Percentiles rank a stretch among this genome's conserved stretches.
These are phyloP conservation scores for Podospora pseudopauciseta DNA, from an alignment of 495 filamentous ascomycete genomes.

Conservation along the genomic window DNA sequence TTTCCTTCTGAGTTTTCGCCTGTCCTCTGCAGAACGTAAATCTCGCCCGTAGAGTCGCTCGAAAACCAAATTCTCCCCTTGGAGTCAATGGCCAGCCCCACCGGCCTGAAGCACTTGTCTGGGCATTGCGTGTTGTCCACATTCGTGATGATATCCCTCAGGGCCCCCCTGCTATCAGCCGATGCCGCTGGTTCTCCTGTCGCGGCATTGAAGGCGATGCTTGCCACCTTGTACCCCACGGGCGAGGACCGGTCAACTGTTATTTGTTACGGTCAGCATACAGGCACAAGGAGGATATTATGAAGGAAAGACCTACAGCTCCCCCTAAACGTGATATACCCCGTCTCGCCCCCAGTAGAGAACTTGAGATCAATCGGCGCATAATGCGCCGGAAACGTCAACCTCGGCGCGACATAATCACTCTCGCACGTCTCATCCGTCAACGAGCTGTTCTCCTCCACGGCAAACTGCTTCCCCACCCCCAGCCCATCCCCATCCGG, in stretches of 20 bases:
- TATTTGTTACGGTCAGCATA: background rate
- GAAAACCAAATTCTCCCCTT: slow-evolving; percentile 46
- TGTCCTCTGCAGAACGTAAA: slow-evolving; percentile 42
- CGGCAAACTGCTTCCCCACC: slow-evolving; percentile 50
- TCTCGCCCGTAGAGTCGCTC: slow-evolving; percentile 50
- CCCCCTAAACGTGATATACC: slow-evolving; percentile 54
- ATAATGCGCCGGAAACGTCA: slow-evolving; percentile 53
- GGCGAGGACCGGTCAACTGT: slow-evolving; percentile 43
- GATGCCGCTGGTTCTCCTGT: slow-evolving; percentile 40
- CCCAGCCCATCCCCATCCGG: slow-evolving; percentile 44
- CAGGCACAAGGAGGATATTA: background rate
- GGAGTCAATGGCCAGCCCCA: slow-evolving; percentile 45
- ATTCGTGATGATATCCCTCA: slow-evolving; percentile 48
- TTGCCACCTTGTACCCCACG: slow-evolving; percentile 49
- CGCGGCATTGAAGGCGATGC: slow-evolving; percentile 34
- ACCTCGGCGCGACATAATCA: slow-evolving; percentile 38
- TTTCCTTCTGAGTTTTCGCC: background rate
- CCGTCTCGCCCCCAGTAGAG: slow-evolving; percentile 31
- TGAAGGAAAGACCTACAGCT: slow-evolving; percentile 39
- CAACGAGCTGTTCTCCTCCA: slow-evolving; percentile 38
- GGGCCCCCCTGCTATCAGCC: slow-evolving; percentile 33
- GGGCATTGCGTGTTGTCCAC: slow-evolving; percentile 42
- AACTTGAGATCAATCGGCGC: slow-evolving; percentile 57
- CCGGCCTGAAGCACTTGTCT: slow-evolving; percentile 49
- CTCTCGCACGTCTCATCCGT: slow-evolving; percentile 46